Conservation (phyloP, 345 rosid species). For the Iberis pinnata region DNA sequence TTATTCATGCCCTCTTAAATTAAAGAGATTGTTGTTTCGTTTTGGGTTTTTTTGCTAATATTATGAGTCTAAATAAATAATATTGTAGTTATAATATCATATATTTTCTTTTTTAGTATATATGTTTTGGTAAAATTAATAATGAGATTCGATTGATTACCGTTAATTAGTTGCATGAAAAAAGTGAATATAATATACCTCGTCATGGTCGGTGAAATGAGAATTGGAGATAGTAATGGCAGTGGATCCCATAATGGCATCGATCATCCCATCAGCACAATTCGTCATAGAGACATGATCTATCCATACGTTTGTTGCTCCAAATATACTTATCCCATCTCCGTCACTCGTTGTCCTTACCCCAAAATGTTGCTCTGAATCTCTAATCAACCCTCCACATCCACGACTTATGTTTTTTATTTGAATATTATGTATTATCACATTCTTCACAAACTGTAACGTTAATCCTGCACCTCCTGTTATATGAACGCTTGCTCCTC, state of each 20-base stretch:
- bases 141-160: no score
- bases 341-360: constrained; percentile 49
- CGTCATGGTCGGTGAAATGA: constrained; percentile 58
- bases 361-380: constrained; percentile 54
- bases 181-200: constrained; percentile 37
- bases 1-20: no score
- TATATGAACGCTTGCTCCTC: constrained; percentile 56
- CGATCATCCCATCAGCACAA: constrained; percentile 53
- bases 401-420: constrained; percentile 39
- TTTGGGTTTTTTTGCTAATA: no score
- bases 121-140: no score
- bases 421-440: constrained; percentile 61
- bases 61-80: no score
- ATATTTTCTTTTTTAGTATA: no score
- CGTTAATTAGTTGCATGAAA: no score
- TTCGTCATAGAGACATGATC: constrained; percentile 62
- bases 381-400: constrained; percentile 56
- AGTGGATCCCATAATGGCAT: constrained; percentile 34
- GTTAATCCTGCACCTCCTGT: constrained; percentile 60
- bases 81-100: no score
- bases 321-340: constrained; percentile 54
- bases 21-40: no score
- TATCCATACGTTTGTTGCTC: constrained; percentile 53
- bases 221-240: constrained; percentile 62
- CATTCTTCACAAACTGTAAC: constrained; percentile 53